Percentiles rank a stretch among this genome's conserved stretches.
Conservation (phyloP, 2,329 filamentous ascomycete species). For the Penicillium oxalicum region DNA sequence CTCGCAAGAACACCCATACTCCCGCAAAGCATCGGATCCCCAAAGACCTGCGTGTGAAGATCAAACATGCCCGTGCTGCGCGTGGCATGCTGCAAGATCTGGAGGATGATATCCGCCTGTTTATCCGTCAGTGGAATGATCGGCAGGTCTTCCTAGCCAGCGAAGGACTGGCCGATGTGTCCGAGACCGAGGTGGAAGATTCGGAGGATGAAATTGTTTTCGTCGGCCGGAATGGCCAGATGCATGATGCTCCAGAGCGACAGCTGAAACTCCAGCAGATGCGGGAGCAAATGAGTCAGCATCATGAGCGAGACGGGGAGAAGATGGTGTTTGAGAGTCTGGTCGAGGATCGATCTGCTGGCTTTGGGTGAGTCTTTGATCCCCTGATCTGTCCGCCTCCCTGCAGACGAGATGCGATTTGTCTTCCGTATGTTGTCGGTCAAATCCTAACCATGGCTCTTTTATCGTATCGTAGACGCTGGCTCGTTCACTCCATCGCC, state of each 20-base stretch:
- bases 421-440: too few species aligned
- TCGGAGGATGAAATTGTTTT: conserved; percentile 90
- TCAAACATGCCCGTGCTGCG: conserved; percentile 74
- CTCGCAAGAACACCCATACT: conserved; percentile 38
- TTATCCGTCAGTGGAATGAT: conserved; percentile 58
- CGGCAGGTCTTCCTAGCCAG: conserved; percentile 45
- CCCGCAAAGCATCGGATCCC: conserved; percentile 53
- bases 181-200: conserved; percentile 39
- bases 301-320: conserved; percentile 48
- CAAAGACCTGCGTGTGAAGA: conserved; percentile 69
- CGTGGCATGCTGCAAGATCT: conserved; percentile 74
- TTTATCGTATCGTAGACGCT: conserved; percentile 55
- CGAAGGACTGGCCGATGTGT: conserved; percentile 42
- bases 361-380: conserved; percentile 64
- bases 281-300: conserved; percentile 23
- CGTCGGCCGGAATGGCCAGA: conserved; percentile 62
- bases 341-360: conserved; percentile 66
- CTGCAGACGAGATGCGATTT: too few species aligned
- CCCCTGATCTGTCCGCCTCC: too few species aligned
- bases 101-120: conserved; percentile 75
- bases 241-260: conserved; percentile 54
- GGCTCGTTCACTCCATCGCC: conserved; percentile 88
- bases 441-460: conserved; percentile 9
- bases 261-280: conserved; percentile 49
- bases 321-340: conserved; percentile 75